Base-by-base conservation (phyloP, 768 basidiomycete genomes). In the Pilatotrama ljubarskyi region DNA sequence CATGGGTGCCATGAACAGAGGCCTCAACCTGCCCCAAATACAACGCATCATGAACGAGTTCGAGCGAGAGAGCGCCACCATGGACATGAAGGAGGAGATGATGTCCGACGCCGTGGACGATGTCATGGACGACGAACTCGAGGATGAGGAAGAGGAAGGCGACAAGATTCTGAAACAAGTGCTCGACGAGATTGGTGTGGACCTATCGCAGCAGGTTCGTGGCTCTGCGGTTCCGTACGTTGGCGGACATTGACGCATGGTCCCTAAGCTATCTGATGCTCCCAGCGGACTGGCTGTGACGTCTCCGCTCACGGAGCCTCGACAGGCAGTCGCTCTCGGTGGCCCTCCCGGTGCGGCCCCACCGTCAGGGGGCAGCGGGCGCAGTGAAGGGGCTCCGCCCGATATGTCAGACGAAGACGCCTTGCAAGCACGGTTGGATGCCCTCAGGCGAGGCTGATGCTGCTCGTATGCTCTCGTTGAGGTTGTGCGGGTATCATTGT, bases 1-100 rank as follows among this genome's bases (percentile, higher is more conserved):
- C 17, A 98, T 99, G 97, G 91, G 87, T 13, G 84, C 93, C 32
- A 98, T 99, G 97, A 98, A 98, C 72, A 84, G 92, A 48, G 93
- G 93, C 41, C 82, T 98, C 63, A 98, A 99, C 75, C 82, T 98
- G 15, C 97, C 97, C 15, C 85, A 85, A 62, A 98, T 99, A 59
- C 92, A 95, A 72, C 85, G 86, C 53, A 98, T 98, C 71, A 95
- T 99, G 92, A 93, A 87, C 67, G 96, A 99, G 46, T 99, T 99
- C 68, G 97, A 99, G 78, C 90, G 86, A 69, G 97, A 99, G 76
- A 96, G 90, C 66, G 86, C 93, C 5, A 93, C 88, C 76, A 99
- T 99, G 97, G 97, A 99, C 75, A 98, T 99, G 97, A 99, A 98
- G 74, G 97, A 98, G 76, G 96, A 97, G 73, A 98, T 98, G 92